Evolutionary conservation across 2,329 filamentous ascomycete genomes (phyloP), one percentile per base, ranked within the genome.

Genomic region (Arthrobotrys sinensis): DNA sequence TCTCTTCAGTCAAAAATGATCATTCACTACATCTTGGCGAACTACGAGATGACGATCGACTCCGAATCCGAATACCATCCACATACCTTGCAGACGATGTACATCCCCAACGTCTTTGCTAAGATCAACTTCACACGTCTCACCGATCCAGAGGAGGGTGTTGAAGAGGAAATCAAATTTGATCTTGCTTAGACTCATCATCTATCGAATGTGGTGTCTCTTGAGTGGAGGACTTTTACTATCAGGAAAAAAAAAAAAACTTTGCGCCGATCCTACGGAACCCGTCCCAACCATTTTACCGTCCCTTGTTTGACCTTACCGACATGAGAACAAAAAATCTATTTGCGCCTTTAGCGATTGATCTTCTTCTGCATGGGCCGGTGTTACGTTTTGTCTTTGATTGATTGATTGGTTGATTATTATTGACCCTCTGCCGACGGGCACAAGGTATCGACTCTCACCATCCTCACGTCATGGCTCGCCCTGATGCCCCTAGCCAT

Each of bases 21-120:
- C 21, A 52, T 79, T 11, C 68, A 75, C 21, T 75, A 79, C n/a
- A 50, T 79, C 4, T 62, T 79, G 48, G 65, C 69, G 5, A 79
- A 73, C 24, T 79, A 75, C 43, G 69, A 79, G 40, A 75, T 79
- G n/a, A 52, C 48, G 3, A 24, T 34, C 8, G 69, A 79, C 24
- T 16, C 38, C 8, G 32, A 69, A 4, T 75, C 68, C 3, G 38
- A 64, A 12, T 75, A 73, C 28, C 46, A 73, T 10, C 76, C 76
- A 10, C 64, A 72, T 38, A 68, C 63, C 7, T 69, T 52, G 55
- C 76, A 79, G 34, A 79, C 76, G 3, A 79, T 79, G 76, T 79
- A 79, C 36, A 79, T 79, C 38, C 76, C 76, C 10, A 79, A 79
- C 14, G 8, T 67, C 3, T 50, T 52, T 14, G 70, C 76, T 12